Evolutionary conservation across 2,329 filamentous ascomycete genomes (phyloP).

Genomic region (Scedosporium minutisporum): DNA sequence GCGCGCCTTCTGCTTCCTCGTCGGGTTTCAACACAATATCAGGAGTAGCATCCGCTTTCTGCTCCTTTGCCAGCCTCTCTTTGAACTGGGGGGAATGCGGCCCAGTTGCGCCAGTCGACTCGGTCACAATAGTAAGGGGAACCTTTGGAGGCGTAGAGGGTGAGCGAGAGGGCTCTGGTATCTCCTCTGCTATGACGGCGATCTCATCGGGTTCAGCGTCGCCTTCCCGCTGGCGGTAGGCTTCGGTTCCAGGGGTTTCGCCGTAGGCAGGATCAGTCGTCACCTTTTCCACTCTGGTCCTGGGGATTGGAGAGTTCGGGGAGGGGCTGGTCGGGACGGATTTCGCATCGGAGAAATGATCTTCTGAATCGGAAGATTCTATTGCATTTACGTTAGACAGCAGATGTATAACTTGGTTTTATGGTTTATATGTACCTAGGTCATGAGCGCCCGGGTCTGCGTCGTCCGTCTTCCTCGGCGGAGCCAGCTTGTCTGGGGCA

Average conservation of each 20-base stretch:
- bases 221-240: slow-evolving; percentile 43
- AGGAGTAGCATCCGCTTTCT: slow-evolving; percentile 37
- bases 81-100: slow-evolving; percentile 18
- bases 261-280: slow-evolving; percentile 44
- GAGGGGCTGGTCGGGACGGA: slow-evolving; percentile 37
- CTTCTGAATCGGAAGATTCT: slow-evolving; percentile 54
- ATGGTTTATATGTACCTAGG: slow-evolving; percentile 32
- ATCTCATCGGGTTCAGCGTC: slow-evolving; percentile 55
- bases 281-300: slow-evolving; percentile 48
- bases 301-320: slow-evolving; percentile 43
- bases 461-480: slow-evolving; percentile 1
- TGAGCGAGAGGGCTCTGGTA: neutral
- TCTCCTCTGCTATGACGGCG: slow-evolving; percentile 27
- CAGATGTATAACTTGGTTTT: slow-evolving; percentile 2
- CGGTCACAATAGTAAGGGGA: slow-evolving; percentile 44
- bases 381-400: neutral
- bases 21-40: slow-evolving; percentile 40
- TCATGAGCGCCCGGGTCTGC: slow-evolving; percentile 52
- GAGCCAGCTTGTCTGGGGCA: slow-evolving; percentile 1
- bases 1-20: slow-evolving; percentile 17
- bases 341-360: slow-evolving; percentile 60
- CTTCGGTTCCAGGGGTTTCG: slow-evolving; percentile 52
- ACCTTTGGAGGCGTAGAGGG: slow-evolving; percentile 17
- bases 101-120: slow-evolving; percentile 34
- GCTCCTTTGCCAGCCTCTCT: neutral